phyloP scores from a whole-genome alignment of 805 yeast species.

The Naumovozyma dairenensis region DNA sequence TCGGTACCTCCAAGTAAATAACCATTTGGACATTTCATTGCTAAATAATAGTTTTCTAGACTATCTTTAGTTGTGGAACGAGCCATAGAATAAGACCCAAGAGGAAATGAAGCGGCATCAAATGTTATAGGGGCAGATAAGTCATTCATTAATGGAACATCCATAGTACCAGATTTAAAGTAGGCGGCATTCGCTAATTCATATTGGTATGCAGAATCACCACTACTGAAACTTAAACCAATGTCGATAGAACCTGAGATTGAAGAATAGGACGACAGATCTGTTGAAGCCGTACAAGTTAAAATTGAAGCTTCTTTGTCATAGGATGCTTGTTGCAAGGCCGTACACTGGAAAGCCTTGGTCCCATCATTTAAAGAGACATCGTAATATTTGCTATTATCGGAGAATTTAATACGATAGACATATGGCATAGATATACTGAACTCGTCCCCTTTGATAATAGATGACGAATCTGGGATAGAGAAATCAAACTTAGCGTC shows the following conservation, averaged over 20 bases:
- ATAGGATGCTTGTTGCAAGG: conserved; percentile 30
- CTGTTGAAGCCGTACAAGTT: conserved; percentile 22
- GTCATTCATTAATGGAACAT: conserved; percentile 18
- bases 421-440: conserved; percentile 24
- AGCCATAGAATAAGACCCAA: conserved; percentile 16
- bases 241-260: conserved; percentile 25
- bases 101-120: conserved; percentile 11
- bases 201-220: conserved; percentile 25
- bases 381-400: conserved; percentile 10
- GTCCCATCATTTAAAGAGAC: conserved; percentile 20
- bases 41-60: conserved; percentile 27
- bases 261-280: conserved; percentile 10
- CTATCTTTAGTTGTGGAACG: conserved; percentile 28
- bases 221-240: conserved; percentile 27
- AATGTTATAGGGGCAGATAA: conserved; percentile 24
- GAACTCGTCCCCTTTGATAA: conserved; percentile 22
- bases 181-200: conserved; percentile 28
- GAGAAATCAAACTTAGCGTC: conserved; percentile 23
- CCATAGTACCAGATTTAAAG: conserved; percentile 23
- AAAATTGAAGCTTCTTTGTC: conserved; percentile 22
- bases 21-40: conserved; percentile 28
- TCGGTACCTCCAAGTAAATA: conserved; percentile 22
- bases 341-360: conserved; percentile 25
- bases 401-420: conserved; percentile 29
- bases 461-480: conserved; percentile 12